Evolutionary conservation across 768 basidiomycete genomes (phyloP).

Genomic region (Lactarius psammicola): DNA sequence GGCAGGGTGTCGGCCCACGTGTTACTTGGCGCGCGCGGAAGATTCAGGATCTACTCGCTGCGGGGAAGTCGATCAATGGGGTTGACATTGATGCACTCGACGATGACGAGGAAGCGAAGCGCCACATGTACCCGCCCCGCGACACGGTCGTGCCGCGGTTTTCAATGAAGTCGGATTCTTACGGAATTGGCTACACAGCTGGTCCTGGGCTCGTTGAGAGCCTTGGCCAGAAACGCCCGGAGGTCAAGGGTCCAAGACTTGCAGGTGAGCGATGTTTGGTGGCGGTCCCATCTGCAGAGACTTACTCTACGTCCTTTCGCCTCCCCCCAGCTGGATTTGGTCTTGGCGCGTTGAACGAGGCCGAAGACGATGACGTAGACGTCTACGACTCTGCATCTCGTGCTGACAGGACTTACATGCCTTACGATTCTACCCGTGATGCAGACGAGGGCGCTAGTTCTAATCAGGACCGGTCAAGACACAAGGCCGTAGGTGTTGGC

Average conservation of each 20-base stretch:
- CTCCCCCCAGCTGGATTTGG: slow-evolving; percentile 71
- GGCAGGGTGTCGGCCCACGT: slow-evolving; percentile 92
- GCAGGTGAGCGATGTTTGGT: slow-evolving; percentile 45
- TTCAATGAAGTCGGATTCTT: slow-evolving; percentile 67
- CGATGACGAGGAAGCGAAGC: slow-evolving; percentile 77
- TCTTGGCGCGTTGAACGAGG: slow-evolving; percentile 86
- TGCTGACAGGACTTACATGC: slow-evolving; percentile 48
- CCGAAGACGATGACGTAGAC: slow-evolving; percentile 90
- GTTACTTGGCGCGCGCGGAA: slow-evolving; percentile 73
- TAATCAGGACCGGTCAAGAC: slow-evolving; percentile 24
- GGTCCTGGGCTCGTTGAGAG: slow-evolving; percentile 61
- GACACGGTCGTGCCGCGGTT: slow-evolving; percentile 67
- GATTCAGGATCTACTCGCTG: slow-evolving; percentile 59
- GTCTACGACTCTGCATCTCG: slow-evolving; percentile 58
- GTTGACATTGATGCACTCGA: slow-evolving; percentile 37
- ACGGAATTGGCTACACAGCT: slow-evolving; percentile 81
- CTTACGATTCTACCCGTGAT: slow-evolving; percentile 62
- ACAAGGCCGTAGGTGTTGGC: slow-evolving; percentile 4
- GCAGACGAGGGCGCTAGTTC: slow-evolving; percentile 60
- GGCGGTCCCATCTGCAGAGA: not conserved
- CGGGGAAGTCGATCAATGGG: slow-evolving; percentile 35
- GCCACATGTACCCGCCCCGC: slow-evolving; percentile 82
- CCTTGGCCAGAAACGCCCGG: slow-evolving; percentile 41
- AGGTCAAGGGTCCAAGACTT: slow-evolving; percentile 49
- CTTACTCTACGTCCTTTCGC: not conserved